Evolutionary conservation across 1,284 basidiomycete genomes (phyloP), one percentile per base, ranked within the genome.

Genomic region (Cutaneotrichosporon sp.): DNA sequence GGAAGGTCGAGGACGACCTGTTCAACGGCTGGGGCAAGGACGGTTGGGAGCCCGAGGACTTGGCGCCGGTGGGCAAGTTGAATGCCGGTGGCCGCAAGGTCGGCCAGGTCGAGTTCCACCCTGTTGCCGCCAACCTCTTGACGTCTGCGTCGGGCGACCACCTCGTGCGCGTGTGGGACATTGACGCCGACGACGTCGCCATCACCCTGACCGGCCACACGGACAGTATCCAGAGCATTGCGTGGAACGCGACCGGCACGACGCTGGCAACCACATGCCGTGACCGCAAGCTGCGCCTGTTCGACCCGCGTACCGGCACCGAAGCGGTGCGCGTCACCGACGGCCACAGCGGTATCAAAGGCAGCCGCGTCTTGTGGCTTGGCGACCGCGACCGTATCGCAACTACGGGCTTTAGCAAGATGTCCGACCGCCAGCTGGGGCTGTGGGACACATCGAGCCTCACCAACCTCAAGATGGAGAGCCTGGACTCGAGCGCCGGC

Each of bases 91-190:
- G 77, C 21, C 68, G 91, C 58, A 94, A 96, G 76, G 84, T 96
- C 54, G 94, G 94, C 1, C 94, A 97, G 67, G 88, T 97, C 40
- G 78, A 89, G 36, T 98, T 92, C 81, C 90, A 97, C 72, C 93
- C 94, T 0, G 90, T 89, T 1, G 91, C 94, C 0, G 76, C 84
- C 49, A 87, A 90, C 64, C 84, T 97, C 12, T 80, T 98, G 23
- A 88, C 90, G 1, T 87, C 85, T 39, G 86, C 92, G 0, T 88
- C 88, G 0, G 89, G 89, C 39, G 93, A 98, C 65, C 84, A 93
- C 67, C 81, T 83, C 41, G 84, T 97, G 62, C 90, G 90, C 71
- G 78, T 98, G 1, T 97, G 90, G 87, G 94, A 97, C 74, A 80
- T 96, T 51, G 83, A 83, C 4, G 85, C 88, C 55, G 78, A 81